Conservation (phyloP, 2,329 filamentous ascomycete species). For the Exophiala sideris region DNA sequence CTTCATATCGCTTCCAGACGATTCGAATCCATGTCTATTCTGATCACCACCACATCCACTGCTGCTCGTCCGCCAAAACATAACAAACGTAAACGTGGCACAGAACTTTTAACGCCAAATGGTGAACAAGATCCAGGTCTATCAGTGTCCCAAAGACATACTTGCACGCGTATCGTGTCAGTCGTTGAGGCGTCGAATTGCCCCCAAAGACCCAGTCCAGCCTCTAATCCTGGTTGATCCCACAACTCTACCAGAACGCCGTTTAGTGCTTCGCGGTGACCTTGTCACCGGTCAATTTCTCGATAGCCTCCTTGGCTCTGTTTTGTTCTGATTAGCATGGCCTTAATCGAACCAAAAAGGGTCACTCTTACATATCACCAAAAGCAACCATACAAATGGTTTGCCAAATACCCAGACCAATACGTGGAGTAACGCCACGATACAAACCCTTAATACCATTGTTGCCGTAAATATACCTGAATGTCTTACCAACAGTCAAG, state of each 20-base stretch:
- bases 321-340: slow-evolving; percentile 24
- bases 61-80: background rate
- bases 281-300: slow-evolving; percentile 61
- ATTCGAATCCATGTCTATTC: background rate
- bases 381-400: slow-evolving; percentile 99
- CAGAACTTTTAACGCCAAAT: too few species aligned
- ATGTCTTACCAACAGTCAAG: slow-evolving; percentile 85
- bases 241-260: slow-evolving; percentile 7
- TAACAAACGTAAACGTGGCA: too few species aligned
- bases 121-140: too few species aligned
- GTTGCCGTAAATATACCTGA: slow-evolving; percentile 80
- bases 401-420: slow-evolving; percentile 96
- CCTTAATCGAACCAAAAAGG: slow-evolving; percentile 23
- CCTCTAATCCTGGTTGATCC: background rate
- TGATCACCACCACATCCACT: background rate
- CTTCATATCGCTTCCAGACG: background rate
- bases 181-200: too few species aligned
- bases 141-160: too few species aligned
- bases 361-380: slow-evolving; percentile 80
- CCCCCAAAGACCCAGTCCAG: background rate
- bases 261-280: slow-evolving; percentile 64
- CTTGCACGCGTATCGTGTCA: too few species aligned
- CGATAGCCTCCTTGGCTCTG: slow-evolving; percentile 63
- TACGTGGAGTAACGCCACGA: slow-evolving; percentile 88
- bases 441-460: slow-evolving; percentile 92